Conservation (phyloP, 768 basidiomycete genomes). For the Lactifluus pinguis region DNA sequence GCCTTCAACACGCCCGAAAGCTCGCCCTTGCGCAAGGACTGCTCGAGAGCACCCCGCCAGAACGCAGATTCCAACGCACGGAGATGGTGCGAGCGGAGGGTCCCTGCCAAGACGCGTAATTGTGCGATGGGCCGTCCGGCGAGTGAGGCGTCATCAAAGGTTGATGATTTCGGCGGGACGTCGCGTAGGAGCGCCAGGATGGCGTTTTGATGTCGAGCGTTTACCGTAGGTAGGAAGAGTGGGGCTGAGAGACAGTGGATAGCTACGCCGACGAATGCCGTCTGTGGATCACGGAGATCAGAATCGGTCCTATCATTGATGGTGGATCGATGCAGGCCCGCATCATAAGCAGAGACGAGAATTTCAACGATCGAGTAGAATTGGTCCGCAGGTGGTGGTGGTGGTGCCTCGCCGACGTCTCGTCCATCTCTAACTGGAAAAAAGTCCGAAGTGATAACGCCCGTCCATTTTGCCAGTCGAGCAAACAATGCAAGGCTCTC, state of each 20-base stretch:
- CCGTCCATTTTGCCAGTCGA: slow-evolving; percentile 24
- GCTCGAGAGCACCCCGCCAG: slow-evolving; percentile 3
- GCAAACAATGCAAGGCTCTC: background rate
- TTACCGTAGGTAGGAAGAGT: background rate
- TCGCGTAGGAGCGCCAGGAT: background rate
- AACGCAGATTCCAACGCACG: background rate
- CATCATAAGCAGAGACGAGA: slow-evolving; percentile 1
- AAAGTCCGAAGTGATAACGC: slow-evolving; percentile 20
- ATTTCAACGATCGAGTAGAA: slow-evolving; percentile 6
- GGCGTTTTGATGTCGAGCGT: background rate
- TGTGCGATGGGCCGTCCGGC: background rate
- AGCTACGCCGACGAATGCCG: background rate
- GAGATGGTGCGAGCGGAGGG: slow-evolving; percentile 2
- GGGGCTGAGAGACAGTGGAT: background rate
- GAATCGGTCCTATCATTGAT: background rate
- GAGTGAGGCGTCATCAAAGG: background rate
- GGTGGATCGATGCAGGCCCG: background rate
- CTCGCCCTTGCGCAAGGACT: background rate
- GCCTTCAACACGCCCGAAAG: background rate
- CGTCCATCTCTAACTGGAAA: background rate
- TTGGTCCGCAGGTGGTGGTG: background rate
- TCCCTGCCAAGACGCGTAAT: background rate
- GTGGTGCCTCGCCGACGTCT: too few relatives aligned
- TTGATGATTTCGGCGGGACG: background rate
- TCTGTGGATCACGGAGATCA: background rate